A percentile compares a stretch with the other conserved stretches of the same genome.
Conservation (phyloP, 2,329 filamentous ascomycete genomes). For the Cladosporium sphaerospermum region DNA sequence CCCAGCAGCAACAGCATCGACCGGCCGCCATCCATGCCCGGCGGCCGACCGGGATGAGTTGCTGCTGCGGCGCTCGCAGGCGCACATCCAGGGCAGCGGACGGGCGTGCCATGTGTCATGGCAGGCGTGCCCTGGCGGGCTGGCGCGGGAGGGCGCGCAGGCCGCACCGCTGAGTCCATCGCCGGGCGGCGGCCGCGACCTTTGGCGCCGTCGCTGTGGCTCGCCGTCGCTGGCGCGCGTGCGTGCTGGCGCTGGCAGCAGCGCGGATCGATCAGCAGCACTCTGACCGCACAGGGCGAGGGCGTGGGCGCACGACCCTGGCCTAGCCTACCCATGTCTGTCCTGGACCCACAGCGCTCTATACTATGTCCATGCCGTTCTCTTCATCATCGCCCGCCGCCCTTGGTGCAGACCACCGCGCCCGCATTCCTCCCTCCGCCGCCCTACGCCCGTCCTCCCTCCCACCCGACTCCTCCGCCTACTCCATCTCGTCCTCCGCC, state of each 20-base stretch:
- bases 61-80: neutral
- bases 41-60: no score
- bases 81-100: neutral
- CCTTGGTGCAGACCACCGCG: neutral
- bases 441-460: neutral
- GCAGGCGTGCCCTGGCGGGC: neutral
- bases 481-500: no score
- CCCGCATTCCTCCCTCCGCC: constrained; percentile 8
- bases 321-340: neutral
- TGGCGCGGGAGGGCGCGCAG: no score
- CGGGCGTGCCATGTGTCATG: constrained; percentile 10
- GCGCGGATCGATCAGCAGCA: constrained; percentile 8
- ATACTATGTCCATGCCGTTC: constrained; percentile 4
- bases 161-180: no score
- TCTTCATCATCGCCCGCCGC: constrained; percentile 2
- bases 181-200: neutral
- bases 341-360: constrained; percentile 1
- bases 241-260: neutral
- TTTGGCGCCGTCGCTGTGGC: neutral
- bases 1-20: neutral
- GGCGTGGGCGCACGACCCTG: constrained; percentile 1
- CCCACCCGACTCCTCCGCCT: no score
- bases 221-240: neutral
- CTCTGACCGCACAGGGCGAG: constrained; percentile 5
- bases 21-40: no score